Percentiles rank a stretch among this genome's conserved stretches.
Evolutionary conservation across 345 rosid species (phyloP).

Genomic region (Schrenkiella parvula): DNA sequence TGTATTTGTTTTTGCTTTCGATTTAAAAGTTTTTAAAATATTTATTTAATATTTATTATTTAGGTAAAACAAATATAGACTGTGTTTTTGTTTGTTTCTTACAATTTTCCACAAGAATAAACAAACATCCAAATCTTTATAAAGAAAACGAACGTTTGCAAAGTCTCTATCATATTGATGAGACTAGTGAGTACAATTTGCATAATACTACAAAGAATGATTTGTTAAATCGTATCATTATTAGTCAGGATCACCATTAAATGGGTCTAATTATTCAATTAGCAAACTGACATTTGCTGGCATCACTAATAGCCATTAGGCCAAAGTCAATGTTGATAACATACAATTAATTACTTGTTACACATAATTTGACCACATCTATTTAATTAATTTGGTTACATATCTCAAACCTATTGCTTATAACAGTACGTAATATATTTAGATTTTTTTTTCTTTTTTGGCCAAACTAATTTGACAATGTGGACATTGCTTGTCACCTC

Average conservation of each 20-base stretch:
- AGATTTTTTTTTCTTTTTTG: neutral
- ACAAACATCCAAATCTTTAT: neutral
- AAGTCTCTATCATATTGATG: neutral
- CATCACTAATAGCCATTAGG: slow-evolving; percentile 9
- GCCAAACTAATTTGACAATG: slow-evolving; percentile 10
- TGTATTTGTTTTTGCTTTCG: too few species aligned
- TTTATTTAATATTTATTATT: too few species aligned
- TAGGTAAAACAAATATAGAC: too few species aligned
- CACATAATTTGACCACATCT: slow-evolving; percentile 2
- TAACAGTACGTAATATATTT: neutral
- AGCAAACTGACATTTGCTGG: slow-evolving; percentile 16
- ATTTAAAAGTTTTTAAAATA: too few species aligned
- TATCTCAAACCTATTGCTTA: neutral
- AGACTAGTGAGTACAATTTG: neutral
- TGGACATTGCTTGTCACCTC: slow-evolving; percentile 11
- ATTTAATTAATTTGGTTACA: neutral
- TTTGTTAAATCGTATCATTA: neutral
- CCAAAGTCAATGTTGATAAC: slow-evolving; percentile 9
- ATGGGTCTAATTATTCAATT: slow-evolving; percentile 7
- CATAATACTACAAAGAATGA: neutral
- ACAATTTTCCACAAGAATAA: too few species aligned
- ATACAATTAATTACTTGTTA: neutral
- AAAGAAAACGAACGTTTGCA: neutral
- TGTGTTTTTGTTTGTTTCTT: too few species aligned
- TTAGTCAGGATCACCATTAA: neutral